Evolutionary conservation across 2,329 filamentous ascomycete species (phyloP).

Genomic region (Arthrinium phaeospermum): DNA sequence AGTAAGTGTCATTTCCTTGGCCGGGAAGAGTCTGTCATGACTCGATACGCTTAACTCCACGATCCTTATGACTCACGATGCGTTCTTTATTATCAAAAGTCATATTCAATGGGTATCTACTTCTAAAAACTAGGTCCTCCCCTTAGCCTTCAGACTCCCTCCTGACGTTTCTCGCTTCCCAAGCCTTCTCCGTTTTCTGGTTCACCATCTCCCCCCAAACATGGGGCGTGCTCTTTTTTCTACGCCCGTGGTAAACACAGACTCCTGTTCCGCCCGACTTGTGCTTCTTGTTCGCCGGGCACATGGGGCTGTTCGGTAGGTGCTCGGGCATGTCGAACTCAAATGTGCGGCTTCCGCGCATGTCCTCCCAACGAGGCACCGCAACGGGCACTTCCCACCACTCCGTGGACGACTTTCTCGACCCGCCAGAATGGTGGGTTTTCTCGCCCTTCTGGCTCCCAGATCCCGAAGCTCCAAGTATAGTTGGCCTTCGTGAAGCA

Average conservation of each 20-base stretch:
- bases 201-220: not conserved
- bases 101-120: not conserved
- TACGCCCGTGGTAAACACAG: constrained; percentile 56
- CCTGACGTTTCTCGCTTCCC: not conserved
- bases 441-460: not conserved
- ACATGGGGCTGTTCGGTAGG: constrained; percentile 56
- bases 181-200: not conserved
- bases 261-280: constrained; percentile 51
- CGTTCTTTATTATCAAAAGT: not conserved
- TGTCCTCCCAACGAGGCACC: constrained; percentile 34
- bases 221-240: not conserved
- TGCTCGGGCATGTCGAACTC: constrained; percentile 58
- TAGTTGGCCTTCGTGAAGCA: constrained; percentile 21
- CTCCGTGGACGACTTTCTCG: constrained; percentile 28
- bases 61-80: not conserved
- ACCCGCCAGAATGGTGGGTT: not conserved
- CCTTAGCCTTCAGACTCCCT: not conserved
- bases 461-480: not conserved
- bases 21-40: not conserved
- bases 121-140: not conserved
- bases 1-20: not conserved
- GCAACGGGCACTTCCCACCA: constrained; percentile 40
- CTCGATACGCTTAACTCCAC: not conserved
- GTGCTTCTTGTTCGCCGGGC: constrained; percentile 54
- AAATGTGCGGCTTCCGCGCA: constrained; percentile 39